A percentile compares a stretch with the other conserved stretches of the same genome.
Conservation (phyloP, 805 yeast species). For the Saturnispora diversa region DNA sequence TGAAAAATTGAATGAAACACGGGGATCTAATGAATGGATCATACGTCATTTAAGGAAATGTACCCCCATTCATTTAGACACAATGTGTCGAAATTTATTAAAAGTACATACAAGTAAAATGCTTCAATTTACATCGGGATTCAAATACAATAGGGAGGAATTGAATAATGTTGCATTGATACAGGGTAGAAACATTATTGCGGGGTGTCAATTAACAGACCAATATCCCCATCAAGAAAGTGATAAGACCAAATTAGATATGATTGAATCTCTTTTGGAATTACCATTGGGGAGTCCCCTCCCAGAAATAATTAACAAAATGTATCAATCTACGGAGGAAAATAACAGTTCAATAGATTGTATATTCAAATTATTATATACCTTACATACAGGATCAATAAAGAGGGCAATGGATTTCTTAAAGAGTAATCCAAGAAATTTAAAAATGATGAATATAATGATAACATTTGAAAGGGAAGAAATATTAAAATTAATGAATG, state of each 20-base stretch:
- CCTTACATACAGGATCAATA: background rate
- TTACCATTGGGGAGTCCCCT: background rate
- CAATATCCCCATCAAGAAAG: background rate
- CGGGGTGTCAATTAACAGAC: constrained; percentile 3
- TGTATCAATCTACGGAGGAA: background rate
- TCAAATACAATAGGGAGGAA: constrained; percentile 2
- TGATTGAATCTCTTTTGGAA: background rate
- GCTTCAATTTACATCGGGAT: constrained; percentile 4
- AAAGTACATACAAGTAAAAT: background rate
- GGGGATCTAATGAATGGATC: too few species aligned
- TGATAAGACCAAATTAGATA: background rate
- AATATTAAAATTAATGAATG: constrained; percentile 1
- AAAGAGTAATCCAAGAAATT: constrained; percentile 1
- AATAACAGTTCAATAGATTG: constrained; percentile 1
- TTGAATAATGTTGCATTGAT: background rate
- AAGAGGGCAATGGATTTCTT: constrained; percentile 1
- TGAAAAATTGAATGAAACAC: too few species aligned
- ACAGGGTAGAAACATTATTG: constrained; percentile 3
- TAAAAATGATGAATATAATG: constrained; percentile 9
- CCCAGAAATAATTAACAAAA: background rate
- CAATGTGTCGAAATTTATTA: background rate
- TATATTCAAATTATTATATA: background rate
- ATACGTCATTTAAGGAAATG: background rate
- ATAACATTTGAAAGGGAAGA: background rate
- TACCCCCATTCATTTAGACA: background rate